These are phyloP conservation scores for Acer saccharum DNA, from an alignment of 345 rosid species.

Conservation along the genomic window DNA sequence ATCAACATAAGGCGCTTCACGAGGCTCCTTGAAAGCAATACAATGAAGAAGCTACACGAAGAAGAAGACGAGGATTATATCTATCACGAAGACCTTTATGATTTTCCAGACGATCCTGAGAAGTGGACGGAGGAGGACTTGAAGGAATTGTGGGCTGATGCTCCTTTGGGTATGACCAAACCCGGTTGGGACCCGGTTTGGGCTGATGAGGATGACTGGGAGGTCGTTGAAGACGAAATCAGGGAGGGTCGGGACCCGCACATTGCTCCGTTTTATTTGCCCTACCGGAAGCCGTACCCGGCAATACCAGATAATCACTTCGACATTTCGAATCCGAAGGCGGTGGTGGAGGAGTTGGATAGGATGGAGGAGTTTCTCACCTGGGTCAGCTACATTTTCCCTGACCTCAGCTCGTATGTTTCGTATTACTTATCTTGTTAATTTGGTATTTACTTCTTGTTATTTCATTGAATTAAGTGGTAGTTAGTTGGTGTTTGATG, in stretches of 20 bases:
- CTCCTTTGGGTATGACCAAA: conserved; percentile 53
- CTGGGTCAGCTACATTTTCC: conserved; percentile 96
- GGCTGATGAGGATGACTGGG: conserved; percentile 84
- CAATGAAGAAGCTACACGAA: conserved; percentile 41
- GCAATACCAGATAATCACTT: conserved; percentile 63
- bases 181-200: conserved; percentile 96
- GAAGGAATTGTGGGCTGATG: conserved; percentile 82
- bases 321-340: conserved; percentile 65
- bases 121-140: conserved; percentile 83
- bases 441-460: background rate
- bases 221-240: conserved; percentile 51
- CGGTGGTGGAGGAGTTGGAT: conserved; percentile 83
- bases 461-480: background rate
- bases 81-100: conserved; percentile 46
- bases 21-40: conserved; percentile 41
- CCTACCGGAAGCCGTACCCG: conserved; percentile 82
- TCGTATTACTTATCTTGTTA: conserved; percentile 1
- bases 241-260: conserved; percentile 63
- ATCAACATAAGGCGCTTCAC: conserved; percentile 51
- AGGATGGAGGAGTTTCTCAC: conserved; percentile 87
- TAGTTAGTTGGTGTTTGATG: too few species aligned
- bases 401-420: conserved; percentile 85
- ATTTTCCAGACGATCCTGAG: conserved; percentile 81
- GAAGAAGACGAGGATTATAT: conserved; percentile 45
- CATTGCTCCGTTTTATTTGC: conserved; percentile 84